Evolutionary conservation across 169 alveolate species (phyloP).

Genomic region (Eimeria tenella): DNA sequence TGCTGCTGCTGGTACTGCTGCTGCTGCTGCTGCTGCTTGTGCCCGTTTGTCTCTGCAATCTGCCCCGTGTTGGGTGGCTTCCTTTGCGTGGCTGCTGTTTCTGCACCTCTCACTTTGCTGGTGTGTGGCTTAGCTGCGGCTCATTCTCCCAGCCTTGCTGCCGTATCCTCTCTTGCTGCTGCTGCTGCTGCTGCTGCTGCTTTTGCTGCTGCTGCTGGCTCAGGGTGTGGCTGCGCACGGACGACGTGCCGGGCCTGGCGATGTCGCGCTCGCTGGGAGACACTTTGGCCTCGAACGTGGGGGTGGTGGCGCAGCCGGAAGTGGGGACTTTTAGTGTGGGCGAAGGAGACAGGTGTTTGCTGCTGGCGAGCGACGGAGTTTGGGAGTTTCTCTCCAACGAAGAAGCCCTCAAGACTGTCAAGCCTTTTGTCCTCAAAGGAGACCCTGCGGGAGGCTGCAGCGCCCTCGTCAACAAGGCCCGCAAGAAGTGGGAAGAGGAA

Average conservation of each 20-base stretch:
- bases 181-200: not conserved
- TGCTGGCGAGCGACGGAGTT: conserved; percentile 87
- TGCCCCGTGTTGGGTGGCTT: too few species aligned
- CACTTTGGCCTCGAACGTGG: conserved; percentile 88
- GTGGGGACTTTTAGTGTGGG: not conserved
- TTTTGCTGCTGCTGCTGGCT: conserved; percentile 3
- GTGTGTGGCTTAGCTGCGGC: not conserved
- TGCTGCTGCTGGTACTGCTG: not conserved
- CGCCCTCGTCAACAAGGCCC: conserved; percentile 84
- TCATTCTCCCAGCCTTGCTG: not conserved
- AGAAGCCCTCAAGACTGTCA: conserved; percentile 85
- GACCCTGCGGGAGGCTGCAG: conserved; percentile 85
- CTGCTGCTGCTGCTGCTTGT: not conserved
- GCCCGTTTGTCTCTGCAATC: not conserved
- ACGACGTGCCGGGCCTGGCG: conserved; percentile 92
- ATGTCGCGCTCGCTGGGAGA: conserved; percentile 95
- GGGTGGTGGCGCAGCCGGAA: conserved; percentile 92
- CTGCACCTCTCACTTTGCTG: not conserved
- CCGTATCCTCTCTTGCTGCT: not conserved
- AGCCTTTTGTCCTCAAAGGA: not conserved
- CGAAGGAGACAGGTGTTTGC: conserved; percentile 8
- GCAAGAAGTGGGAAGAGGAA: conserved; percentile 81
- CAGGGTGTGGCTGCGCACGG: conserved; percentile 89
- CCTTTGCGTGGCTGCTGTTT: not conserved
- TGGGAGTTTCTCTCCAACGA: conserved; percentile 86